Conservation (phyloP, 495 filamentous ascomycete species). For the Tuber magnatum region DNA sequence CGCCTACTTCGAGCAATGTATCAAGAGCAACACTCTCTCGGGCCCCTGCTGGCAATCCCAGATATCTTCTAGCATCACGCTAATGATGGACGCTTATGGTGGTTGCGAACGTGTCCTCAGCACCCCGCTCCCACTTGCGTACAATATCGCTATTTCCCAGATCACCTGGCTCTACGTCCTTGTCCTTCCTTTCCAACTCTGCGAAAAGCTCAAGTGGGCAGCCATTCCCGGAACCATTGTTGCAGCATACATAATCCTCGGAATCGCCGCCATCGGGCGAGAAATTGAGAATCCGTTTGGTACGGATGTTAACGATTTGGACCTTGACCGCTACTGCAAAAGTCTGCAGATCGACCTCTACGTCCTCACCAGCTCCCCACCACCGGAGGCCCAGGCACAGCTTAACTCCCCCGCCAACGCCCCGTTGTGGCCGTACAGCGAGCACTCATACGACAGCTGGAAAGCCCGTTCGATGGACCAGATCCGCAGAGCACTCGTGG, state of each 20-base stretch:
- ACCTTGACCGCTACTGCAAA: constrained; percentile 67
- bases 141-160: constrained; percentile 76
- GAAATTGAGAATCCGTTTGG: constrained; percentile 91
- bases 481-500: constrained; percentile 51
- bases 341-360: constrained; percentile 67
- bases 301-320: constrained; percentile 77
- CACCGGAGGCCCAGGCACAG: constrained; percentile 54
- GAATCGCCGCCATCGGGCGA: constrained; percentile 74
- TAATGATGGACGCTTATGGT: constrained; percentile 65
- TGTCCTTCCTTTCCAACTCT: constrained; percentile 77
- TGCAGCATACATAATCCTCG: constrained; percentile 80
- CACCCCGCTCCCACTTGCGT: constrained; percentile 76
- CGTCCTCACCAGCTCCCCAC: constrained; percentile 55
- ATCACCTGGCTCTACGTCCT: constrained; percentile 84
- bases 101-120: constrained; percentile 74
- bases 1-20: constrained; percentile 55
- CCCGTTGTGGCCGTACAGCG: constrained; percentile 62
- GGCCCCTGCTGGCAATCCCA: constrained; percentile 48
- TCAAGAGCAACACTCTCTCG: constrained; percentile 52
- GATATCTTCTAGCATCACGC: constrained; percentile 49
- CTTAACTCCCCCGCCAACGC: constrained; percentile 52
- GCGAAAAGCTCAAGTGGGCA: constrained; percentile 56
- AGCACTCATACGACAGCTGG: constrained; percentile 55
- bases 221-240: constrained; percentile 78
- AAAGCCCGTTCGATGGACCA: constrained; percentile 53